Base-by-base conservation (phyloP, 441 rosid species). In the Metrosideros polymorpha region DNA sequence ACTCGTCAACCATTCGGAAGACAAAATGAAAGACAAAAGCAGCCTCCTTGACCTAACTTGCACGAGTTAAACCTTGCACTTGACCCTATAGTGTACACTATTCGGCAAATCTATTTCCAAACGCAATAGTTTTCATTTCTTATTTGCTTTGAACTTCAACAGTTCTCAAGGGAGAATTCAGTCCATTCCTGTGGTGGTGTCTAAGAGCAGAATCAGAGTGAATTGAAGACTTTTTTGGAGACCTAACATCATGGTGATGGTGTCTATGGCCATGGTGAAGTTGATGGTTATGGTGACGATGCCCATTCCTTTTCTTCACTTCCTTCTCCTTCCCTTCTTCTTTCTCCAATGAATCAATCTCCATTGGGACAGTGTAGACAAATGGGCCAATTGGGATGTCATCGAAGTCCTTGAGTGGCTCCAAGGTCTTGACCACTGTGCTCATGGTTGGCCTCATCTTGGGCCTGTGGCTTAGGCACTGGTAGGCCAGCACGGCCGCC, bases 401-500 rank as follows among this genome's bases (percentile, higher is more conserved):
- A 19, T 90, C 89, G 10, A 86, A 90, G 79, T 91, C 92, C 88
- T 93, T 91, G 12, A 94, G 93, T 42, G 93, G 90, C 32, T 92
- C 94, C 47, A 94, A 82, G 17, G 87, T 90, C 82, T 90, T 85
- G 32, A 94, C 95, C 13, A 93, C 94, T 0, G 85, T 53, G 54
- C 93, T 88, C 93, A 93, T 94, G 55, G 89, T 79, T 4, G 97
- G 97, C 54, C 97, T 88, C 82, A 87, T 91, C 91, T 93, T 94
- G 1, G 95, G 93, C 85, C 96, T 85, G 82, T 94, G 92, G 84
- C 97, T 93, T 71, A 94, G 92, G 89, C 96, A 94, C 86, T n/a
- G 92, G 85, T 93, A 94, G 25, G 97, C 97, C 89, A 94, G 86
- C 39, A 90, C 88, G 3, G 96, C 94, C 9, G 97, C 97, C 88